These are phyloP conservation scores for Fusarium sp. DNA, from an alignment of 2,329 filamentous ascomycete species.

Conservation along the genomic window DNA sequence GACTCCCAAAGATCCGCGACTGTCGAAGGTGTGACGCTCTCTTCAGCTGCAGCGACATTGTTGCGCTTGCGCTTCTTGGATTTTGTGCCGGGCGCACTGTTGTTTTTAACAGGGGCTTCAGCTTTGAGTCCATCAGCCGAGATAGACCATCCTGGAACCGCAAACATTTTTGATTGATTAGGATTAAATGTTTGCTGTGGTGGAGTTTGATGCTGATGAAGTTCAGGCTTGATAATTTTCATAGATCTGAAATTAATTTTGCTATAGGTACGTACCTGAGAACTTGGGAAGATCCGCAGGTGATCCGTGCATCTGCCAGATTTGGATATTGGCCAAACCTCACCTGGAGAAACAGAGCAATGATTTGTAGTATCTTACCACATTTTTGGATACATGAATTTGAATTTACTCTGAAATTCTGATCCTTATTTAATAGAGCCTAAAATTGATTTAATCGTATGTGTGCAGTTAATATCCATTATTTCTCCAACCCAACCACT, in stretches of 20 bases:
- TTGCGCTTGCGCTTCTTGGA: constrained; percentile 71
- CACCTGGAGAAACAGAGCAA: too few relatives aligned
- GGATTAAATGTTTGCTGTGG: constrained; percentile 9
- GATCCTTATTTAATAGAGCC: neutral
- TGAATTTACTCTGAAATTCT: too few relatives aligned
- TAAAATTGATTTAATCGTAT: neutral
- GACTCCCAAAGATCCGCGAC: constrained; percentile 83
- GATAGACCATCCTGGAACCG: constrained; percentile 92
- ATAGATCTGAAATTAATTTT: constrained; percentile 35
- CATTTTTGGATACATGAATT: too few relatives aligned
- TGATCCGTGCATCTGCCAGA: constrained; percentile 23
- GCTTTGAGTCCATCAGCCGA: constrained; percentile 78
- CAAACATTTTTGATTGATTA: constrained; percentile 75
- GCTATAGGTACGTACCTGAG: constrained; percentile 25
- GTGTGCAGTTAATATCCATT: neutral
- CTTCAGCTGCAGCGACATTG: constrained; percentile 40
- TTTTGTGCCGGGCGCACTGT: constrained; percentile 57
- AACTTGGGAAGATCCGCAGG: constrained; percentile 4
- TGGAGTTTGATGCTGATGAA: constrained; percentile 28
- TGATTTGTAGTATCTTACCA: neutral
- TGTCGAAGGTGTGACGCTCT: constrained; percentile 75
- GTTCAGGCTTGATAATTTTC: constrained; percentile 26
- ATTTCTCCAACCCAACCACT: too few relatives aligned
- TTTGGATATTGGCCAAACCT: constrained; percentile 9
- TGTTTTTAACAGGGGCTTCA: constrained; percentile 64